Base-by-base conservation (phyloP, 805 yeast genomes). In the Wickerhamomyces rabaulensis region DNA sequence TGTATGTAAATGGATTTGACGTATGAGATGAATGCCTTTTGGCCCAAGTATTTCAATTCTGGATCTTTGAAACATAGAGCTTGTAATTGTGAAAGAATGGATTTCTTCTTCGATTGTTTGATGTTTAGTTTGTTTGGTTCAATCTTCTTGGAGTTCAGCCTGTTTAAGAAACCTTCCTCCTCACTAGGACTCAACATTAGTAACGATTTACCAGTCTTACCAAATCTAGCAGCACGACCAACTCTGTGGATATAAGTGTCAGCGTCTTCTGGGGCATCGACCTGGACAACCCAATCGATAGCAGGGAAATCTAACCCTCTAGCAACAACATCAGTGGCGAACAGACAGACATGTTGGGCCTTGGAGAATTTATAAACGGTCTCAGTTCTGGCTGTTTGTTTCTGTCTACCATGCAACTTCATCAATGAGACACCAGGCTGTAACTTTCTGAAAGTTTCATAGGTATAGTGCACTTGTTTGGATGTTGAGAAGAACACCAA, bases 251-350 rank as follows among this genome's bases (percentile, higher is more conserved):
- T 73, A 62, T 92, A 94, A 57, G 90, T 80, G 57, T 86, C 95
- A 0, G 97, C 87, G 57, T 92, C 96, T 1, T 89, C 82, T 2
- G 99, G 99, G 0, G 97, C 95, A 57, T 94, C 98, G 10, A 92
- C 63, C 62, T 94, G 99, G 20, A 94, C 69, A 6, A 92, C 98
- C 50, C 91, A 70, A 56, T 94, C 98, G 12, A 94, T 96, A 33
- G 92, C 92, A 0, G 97, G 96, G 41, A 94, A 85, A 69, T 94
- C 99, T 19, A 94, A 76, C 22, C 99, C 99, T 63, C 99, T 77
- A 0, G 98, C 97, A 5, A 98, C 97, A 13, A 94, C 97, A 71
- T 94, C 99, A 0, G 99, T 94, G 1, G 99, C 91, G 63, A 94
- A 71, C 21, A 94, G 95, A 86, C 62, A 68, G 0, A 91, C 79